Evolutionary conservation across 1,284 basidiomycete genomes (phyloP).

Genomic region (Boletellus dicymbophilus): DNA sequence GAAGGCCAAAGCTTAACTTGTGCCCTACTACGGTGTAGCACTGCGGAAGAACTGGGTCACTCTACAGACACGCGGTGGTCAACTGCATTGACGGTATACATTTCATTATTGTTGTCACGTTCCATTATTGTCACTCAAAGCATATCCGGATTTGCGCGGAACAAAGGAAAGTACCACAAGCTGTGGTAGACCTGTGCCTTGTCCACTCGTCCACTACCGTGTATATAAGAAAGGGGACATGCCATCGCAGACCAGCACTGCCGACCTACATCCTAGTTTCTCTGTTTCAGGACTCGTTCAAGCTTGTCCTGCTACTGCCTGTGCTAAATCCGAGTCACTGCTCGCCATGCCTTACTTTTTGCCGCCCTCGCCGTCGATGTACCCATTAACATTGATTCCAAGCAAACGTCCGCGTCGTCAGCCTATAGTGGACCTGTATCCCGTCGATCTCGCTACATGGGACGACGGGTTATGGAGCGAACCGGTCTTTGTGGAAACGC

Average conservation of each 20-base stretch:
- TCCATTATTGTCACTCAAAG: conserved; percentile 23
- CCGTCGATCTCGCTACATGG: conserved; percentile 29
- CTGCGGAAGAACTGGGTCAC: too few relatives aligned
- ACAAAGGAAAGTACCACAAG: conserved; percentile 24
- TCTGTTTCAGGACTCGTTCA: not conserved
- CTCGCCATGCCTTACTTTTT: too few relatives aligned
- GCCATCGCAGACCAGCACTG: not conserved
- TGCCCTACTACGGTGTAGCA: not conserved
- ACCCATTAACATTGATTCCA: not conserved
- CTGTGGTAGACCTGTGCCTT: conserved; percentile 17
- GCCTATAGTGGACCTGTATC: conserved; percentile 9
- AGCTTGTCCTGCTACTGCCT: too few relatives aligned
- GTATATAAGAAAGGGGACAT: conserved; percentile 20
- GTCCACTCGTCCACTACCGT: conserved; percentile 5
- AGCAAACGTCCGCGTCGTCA: not conserved
- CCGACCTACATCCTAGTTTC: not conserved
- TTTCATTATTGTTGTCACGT: not conserved
- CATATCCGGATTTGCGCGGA: conserved; percentile 7
- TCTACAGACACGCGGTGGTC: too few relatives aligned
- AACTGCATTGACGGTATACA: not conserved
- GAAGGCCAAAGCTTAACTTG: not conserved
- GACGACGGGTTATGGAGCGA: conserved; percentile 25
- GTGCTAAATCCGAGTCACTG: too few relatives aligned
- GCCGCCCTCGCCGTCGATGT: too few relatives aligned
- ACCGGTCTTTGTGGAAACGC: conserved; percentile 24